Evolutionary conservation across 2,329 filamentous ascomycete species (phyloP).

Genomic region (Cladosporium sp.): DNA sequence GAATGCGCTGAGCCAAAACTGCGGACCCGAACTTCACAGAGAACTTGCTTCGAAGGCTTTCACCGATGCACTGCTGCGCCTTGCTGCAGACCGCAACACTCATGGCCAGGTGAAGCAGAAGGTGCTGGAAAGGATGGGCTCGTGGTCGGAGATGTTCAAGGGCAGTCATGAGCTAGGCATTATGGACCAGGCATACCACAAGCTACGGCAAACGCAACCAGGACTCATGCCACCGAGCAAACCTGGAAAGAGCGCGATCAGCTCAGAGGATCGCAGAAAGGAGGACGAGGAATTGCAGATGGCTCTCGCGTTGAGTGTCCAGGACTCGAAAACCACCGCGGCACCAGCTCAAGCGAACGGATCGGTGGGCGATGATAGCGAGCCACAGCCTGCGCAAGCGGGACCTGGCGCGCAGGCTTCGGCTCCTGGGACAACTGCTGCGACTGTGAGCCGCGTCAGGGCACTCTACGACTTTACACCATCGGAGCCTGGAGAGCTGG

Average conservation of each 20-base stretch:
- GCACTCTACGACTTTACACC: constrained; percentile 94
- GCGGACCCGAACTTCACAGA: constrained; percentile 78
- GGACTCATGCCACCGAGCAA: constrained; percentile 83
- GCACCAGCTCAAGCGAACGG: constrained; percentile 30
- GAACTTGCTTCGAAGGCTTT: constrained; percentile 89
- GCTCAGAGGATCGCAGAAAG: constrained; percentile 83
- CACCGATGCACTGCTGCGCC: constrained; percentile 85
- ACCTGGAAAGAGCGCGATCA: constrained; percentile 87
- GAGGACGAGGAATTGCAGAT: constrained; percentile 98
- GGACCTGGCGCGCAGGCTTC: constrained; percentile 40
- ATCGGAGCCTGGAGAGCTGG: constrained; percentile 88
- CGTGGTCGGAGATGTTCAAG: constrained; percentile 93
- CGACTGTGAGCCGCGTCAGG: constrained; percentile 89
- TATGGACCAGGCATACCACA: constrained; percentile 93
- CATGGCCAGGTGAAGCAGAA: constrained; percentile 96
- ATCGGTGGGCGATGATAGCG: constrained; percentile 21
- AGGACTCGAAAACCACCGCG: constrained; percentile 63
- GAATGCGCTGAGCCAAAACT: constrained; percentile 90
- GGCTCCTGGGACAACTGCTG: constrained; percentile 79
- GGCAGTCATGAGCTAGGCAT: constrained; percentile 88
- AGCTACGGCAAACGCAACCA: constrained; percentile 72
- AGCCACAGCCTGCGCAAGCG: constrained; percentile 38
- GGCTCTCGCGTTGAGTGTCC: constrained; percentile 86
- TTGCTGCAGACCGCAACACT: constrained; percentile 90
- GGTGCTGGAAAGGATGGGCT: constrained; percentile 93